Percentiles rank a stretch among this genome's conserved stretches.
Evolutionary conservation across 2,329 filamentous ascomycete genomes (phyloP).

Genomic region (Setomelanomma holmii): DNA sequence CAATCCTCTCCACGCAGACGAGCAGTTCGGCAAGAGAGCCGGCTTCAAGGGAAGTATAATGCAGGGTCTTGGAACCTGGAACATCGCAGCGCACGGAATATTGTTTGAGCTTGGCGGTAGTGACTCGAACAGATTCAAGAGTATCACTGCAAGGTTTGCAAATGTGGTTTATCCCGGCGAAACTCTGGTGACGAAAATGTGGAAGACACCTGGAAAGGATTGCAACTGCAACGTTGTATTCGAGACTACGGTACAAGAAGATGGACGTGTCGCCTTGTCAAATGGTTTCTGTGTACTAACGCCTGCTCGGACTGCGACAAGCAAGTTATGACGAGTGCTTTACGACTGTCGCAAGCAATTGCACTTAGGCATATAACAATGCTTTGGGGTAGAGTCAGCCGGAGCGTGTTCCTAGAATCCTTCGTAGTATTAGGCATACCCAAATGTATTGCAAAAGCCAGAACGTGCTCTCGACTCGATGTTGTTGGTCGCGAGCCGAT

Average conservation of each 20-base stretch:
- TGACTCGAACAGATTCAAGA: slow-evolving; percentile 51
- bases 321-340: too few species aligned
- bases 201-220: slow-evolving; percentile 45
- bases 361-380: too few species aligned
- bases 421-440: too few species aligned
- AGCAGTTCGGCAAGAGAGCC: slow-evolving; percentile 51
- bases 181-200: slow-evolving; percentile 53
- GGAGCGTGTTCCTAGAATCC: too few species aligned
- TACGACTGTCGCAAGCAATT: too few species aligned
- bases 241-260: slow-evolving; percentile 51
- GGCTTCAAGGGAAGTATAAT: slow-evolving; percentile 58
- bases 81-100: slow-evolving; percentile 55
- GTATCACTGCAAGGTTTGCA: slow-evolving; percentile 56
- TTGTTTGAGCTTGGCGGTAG: slow-evolving; percentile 51
- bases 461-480: too few species aligned
- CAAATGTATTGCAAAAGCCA: too few species aligned
- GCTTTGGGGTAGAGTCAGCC: too few species aligned
- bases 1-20: slow-evolving; percentile 57
- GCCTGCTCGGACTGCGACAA: too few species aligned
- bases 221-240: slow-evolving; percentile 49
- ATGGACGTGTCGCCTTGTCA: slow-evolving; percentile 48
- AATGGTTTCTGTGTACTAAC: slow-evolving; percentile 15
- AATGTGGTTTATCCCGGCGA: slow-evolving; percentile 58
- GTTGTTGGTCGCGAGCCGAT: too few species aligned
- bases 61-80: slow-evolving; percentile 58